Evolutionary conservation across 2,329 filamentous ascomycete genomes (phyloP), one percentile per base, ranked within the genome.

Genomic region (Dendryphion nanum): DNA sequence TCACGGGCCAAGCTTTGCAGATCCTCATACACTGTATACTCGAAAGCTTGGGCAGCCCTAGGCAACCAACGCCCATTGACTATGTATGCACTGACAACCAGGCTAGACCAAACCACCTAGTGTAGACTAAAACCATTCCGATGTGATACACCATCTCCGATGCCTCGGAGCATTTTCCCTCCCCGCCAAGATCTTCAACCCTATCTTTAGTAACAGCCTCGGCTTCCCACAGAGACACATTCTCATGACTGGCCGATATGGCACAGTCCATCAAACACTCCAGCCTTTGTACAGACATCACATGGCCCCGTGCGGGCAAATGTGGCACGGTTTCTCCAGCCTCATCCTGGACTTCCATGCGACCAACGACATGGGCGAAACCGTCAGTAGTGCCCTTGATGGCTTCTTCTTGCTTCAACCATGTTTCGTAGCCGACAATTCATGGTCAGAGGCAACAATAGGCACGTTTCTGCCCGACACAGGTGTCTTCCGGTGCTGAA

Each of bases 371-470:
- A n/a, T n/a, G n/a, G n/a, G n/a, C n/a, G n/a, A n/a, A n/a, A n/a
- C n/a, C n/a, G 34, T 5, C 17, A 26, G 18, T n/a, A 13, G 12
- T 7, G 5, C 43, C 46, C 48, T 45, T 28, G 37, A 29, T 16
- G 23, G 17, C 38, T 47, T 48, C 38, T 52, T 53, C 37, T 48
- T 56, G 45, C 48, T 39, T 55, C 51, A 50, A 43, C 34, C 38
- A 33, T 38, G 57, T 59, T 61, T 58, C 53, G 49, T 26, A n/a
- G 23, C 10, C n/a, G n/a, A n/a, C 23, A 26, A 26, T 10, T 10
- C 23, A 8, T 10, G 23, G 23, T n/a, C 23, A 26, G 23, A 23
- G 12, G 23, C 23, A n/a, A 26, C n/a, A n/a, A n/a, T n/a, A n/a
- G n/a, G n/a, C n/a, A n/a, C n/a, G n/a, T n/a, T n/a, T n/a, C n/a